Percentiles rank a stretch among this genome's conserved stretches.
phyloP scores from a whole-genome alignment of 2,329 filamentous ascomycete species.

The Penicillium sp. region DNA sequence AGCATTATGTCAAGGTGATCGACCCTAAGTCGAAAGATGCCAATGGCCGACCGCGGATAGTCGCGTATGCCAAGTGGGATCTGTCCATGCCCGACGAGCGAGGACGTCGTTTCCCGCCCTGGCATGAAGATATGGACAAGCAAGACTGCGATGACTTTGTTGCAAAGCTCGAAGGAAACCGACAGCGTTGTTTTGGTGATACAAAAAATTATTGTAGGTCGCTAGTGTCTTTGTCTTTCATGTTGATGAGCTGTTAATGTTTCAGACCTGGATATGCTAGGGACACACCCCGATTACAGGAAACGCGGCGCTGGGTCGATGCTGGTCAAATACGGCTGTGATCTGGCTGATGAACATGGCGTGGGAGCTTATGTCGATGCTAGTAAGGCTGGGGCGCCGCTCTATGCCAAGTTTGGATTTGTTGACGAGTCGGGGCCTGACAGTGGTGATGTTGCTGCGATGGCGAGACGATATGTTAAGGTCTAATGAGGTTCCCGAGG shows the following conservation, averaged over 20 bases:
- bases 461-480: constrained; percentile 7
- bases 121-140: constrained; percentile 22
- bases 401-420: constrained; percentile 45
- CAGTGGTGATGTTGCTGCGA: constrained; percentile 2
- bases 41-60: constrained; percentile 15
- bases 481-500: not conserved
- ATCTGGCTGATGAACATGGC: constrained; percentile 35
- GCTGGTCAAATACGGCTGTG: constrained; percentile 40
- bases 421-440: constrained; percentile 25
- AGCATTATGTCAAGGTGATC: constrained; percentile 28
- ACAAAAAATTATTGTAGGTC: constrained; percentile 28
- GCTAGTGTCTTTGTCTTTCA: no score
- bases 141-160: constrained; percentile 21
- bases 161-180: constrained; percentile 16
- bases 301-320: constrained; percentile 41
- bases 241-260: not conserved
- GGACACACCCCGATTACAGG: constrained; percentile 45
- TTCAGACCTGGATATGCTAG: constrained; percentile 39
- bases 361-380: constrained; percentile 41
- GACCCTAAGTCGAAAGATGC: constrained; percentile 14
- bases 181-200: constrained; percentile 24
- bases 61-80: constrained; percentile 34
- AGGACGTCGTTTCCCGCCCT: constrained; percentile 28
- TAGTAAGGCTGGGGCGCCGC: constrained; percentile 31
- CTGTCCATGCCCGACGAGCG: constrained; percentile 22